Base-by-base conservation (phyloP, 2,329 filamentous ascomycete genomes). In the Phialophora tarda region DNA sequence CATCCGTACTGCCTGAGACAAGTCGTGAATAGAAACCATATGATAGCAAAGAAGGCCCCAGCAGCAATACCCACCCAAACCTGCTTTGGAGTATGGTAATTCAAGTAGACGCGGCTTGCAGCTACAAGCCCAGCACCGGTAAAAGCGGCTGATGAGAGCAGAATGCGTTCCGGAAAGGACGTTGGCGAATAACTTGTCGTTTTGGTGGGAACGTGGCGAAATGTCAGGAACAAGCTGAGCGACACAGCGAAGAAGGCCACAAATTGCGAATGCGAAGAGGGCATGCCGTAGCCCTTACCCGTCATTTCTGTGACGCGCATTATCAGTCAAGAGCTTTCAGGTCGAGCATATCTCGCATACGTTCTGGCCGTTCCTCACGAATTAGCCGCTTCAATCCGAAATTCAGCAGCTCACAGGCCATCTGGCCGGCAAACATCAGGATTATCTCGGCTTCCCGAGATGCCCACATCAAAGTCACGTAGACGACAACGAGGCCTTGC, bases 251-350 rank as follows among this genome's bases (percentile, higher is more conserved):
- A 98, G 82, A 92, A 99, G 63, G 90, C 86, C 68, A 94, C 91
- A 77, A 97, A 99, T 81, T 99, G 95, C 8, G 95, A 91, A 80
- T 99, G 95, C 44, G 93, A 97, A 7, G 87, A 89, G 11, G 95
- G 95, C 96, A 99, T 99, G 73, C 95, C 96, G 76, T 99, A 99
- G 70, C 95, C 95, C 78, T 96, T 96, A 63, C 92, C 87, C 75
- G 93, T 88, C 82, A 89, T 87, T 78, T 86, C 86, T 88, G 71
- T 62, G 41, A 26, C 44, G 58, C 26, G 59, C 24, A 48, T 48
- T 14, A 53, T 41, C 24, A 51, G 55, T 41, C 28, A 60, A 50
- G 38, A n/a, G 38, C 38, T 44, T 44, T n/a, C 38, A 8, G 17
- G 17, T n/a, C 17, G 38, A 44, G 8, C 38, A 6, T 8, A 44